Evolutionary conservation across 73 alveolate species (phyloP).

Genomic region (Paramecium bursaria): DNA sequence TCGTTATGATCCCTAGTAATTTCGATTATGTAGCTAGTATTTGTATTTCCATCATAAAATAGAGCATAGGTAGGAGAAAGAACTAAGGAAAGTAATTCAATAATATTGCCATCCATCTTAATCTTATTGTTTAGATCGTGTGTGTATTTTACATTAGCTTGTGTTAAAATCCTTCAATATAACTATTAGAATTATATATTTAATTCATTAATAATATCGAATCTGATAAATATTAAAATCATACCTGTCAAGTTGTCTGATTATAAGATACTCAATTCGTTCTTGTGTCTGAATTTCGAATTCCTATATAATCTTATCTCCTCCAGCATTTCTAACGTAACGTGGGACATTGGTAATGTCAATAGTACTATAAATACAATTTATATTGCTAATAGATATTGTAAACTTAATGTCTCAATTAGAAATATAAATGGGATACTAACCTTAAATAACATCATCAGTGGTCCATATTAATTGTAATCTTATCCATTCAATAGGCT

Average conservation of each 20-base stretch:
- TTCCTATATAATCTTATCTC: slow-evolving; percentile 16
- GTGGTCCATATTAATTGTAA: too few relatives aligned
- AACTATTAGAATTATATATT: slow-evolving; percentile 17
- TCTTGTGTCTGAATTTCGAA: slow-evolving; percentile 5
- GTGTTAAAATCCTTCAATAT: slow-evolving; percentile 49
- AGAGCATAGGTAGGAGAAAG: slow-evolving; percentile 11
- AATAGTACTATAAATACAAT: not conserved
- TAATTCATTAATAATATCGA: slow-evolving; percentile 27
- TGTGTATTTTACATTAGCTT: slow-evolving; percentile 7
- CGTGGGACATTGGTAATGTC: not conserved
- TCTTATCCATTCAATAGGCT: too few relatives aligned
- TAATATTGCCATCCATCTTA: slow-evolving; percentile 34
- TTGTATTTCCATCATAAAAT: slow-evolving; percentile 13
- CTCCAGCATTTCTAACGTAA: slow-evolving; percentile 25
- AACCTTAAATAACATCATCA: not conserved
- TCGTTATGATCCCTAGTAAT: not conserved
- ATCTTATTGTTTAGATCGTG: slow-evolving; percentile 2
- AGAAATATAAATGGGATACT: not conserved
- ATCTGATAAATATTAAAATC: not conserved
- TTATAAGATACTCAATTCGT: slow-evolving; percentile 10
- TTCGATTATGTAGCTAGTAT: too few relatives aligned
- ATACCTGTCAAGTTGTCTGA: not conserved
- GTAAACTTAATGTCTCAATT: not conserved
- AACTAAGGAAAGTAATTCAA: slow-evolving; percentile 53
- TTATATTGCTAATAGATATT: slow-evolving; percentile 28